Evolutionary conservation across 768 basidiomycete species (phyloP).

Genomic region (Boletus huronensis): DNA sequence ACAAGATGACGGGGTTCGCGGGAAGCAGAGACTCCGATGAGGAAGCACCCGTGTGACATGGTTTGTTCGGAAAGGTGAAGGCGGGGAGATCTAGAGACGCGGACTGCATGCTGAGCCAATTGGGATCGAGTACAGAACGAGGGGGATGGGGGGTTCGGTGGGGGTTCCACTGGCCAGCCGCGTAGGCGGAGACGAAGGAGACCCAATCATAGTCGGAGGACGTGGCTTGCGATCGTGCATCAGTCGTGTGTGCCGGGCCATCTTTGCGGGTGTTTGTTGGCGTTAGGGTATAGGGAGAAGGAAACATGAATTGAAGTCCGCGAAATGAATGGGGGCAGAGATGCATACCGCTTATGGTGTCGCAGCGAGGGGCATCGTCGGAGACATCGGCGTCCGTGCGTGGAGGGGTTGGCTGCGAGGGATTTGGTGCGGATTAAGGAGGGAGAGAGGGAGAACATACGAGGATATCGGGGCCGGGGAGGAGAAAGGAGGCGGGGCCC

Average conservation of each 20-base stretch:
- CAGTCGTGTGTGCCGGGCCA: slow-evolving; percentile 4
- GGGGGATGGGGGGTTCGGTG: slow-evolving; percentile 64
- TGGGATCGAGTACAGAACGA: slow-evolving; percentile 25
- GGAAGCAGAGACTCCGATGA: slow-evolving; percentile 12
- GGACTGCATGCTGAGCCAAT: slow-evolving; percentile 15
- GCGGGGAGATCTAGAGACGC: slow-evolving; percentile 6
- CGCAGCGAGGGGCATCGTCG: slow-evolving; percentile 9
- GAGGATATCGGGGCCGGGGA: slow-evolving; percentile 31
- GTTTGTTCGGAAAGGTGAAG: slow-evolving; percentile 5
- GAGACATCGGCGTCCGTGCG: slow-evolving; percentile 8
- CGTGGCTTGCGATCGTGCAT: slow-evolving; percentile 16
- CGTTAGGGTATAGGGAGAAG: slow-evolving; percentile 21
- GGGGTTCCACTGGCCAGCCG: slow-evolving; percentile 77
- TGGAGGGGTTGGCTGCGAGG: slow-evolving; percentile 3
- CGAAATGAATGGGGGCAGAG: not conserved
- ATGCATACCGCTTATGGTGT: slow-evolving; percentile 24
- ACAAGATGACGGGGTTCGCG: slow-evolving; percentile 5
- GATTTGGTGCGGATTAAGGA: not conserved
- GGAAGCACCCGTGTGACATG: slow-evolving; percentile 2
- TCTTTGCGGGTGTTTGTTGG: slow-evolving; percentile 10
- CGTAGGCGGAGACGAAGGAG: slow-evolving; percentile 74
- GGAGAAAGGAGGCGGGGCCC: slow-evolving; percentile 37
- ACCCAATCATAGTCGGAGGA: slow-evolving; percentile 60
- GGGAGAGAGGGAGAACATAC: slow-evolving; percentile 4
- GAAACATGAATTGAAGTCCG: slow-evolving; percentile 1